Conservation (phyloP, 1,284 basidiomycete species). For the Cystobasidium slooffiae region DNA sequence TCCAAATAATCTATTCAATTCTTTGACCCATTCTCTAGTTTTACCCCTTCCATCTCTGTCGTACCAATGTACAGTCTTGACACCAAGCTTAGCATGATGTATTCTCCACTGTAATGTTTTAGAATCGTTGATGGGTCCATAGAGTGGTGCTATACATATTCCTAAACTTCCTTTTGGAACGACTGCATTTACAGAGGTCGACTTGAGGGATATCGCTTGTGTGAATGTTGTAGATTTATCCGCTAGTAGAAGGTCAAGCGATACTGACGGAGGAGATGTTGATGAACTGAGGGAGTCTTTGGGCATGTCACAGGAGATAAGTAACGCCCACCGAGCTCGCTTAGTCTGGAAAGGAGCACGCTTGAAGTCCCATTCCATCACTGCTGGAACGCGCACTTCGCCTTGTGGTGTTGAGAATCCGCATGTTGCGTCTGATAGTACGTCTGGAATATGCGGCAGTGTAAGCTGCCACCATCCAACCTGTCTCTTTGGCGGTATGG, state of each 20-base stretch:
- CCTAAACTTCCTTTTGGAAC: conserved; percentile 7
- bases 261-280: neutral
- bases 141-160: conserved; percentile 35
- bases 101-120: conserved; percentile 32
- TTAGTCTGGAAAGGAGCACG: conserved; percentile 17
- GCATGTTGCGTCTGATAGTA: neutral
- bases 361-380: conserved; percentile 20
- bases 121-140: conserved; percentile 16
- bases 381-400: neutral
- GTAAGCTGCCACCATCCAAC: conserved; percentile 17
- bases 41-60: neutral
- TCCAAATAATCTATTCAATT: neutral
- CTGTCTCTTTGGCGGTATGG: neutral
- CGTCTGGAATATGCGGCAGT: conserved; percentile 1
- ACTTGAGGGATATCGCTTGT: conserved; percentile 8
- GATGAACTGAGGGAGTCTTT: neutral
- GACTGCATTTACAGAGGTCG: neutral
- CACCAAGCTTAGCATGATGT: conserved; percentile 32
- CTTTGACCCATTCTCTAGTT: conserved; percentile 19
- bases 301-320: conserved; percentile 26
- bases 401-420: conserved; percentile 1
- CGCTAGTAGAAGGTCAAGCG: neutral
- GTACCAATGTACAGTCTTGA: conserved; percentile 37
- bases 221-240: neutral
- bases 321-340: conserved; percentile 20